Percentiles rank a stretch among this genome's conserved stretches.
phyloP scores from a whole-genome alignment of 2,329 filamentous ascomycete genomes.

The Cladosporium velox region DNA sequence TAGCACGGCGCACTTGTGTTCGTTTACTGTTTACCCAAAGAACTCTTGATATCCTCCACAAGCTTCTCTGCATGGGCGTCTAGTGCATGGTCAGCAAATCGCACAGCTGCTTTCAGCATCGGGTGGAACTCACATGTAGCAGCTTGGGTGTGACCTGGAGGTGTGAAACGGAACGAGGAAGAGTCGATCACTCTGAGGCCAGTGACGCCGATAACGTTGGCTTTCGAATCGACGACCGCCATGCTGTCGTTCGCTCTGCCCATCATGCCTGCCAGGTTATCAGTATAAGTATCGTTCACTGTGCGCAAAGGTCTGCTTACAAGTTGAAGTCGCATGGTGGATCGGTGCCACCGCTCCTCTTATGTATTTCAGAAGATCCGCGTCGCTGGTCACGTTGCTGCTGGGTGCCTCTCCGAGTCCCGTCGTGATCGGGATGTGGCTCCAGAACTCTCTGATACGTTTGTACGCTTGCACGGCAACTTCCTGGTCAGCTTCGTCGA shows the following conservation, averaged over 20 bases:
- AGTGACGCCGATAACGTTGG: constrained; percentile 58
- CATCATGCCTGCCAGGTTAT: constrained; percentile 59
- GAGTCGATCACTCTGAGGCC: constrained; percentile 62
- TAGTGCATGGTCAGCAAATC: background rate
- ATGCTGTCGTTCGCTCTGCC: constrained; percentile 55
- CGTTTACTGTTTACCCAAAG: background rate
- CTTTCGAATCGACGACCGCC: constrained; percentile 59
- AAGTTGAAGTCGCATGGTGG: constrained; percentile 14
- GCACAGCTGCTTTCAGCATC: background rate
- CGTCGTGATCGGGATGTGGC: background rate
- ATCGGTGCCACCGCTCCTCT: constrained; percentile 28
- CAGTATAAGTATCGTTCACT: constrained; percentile 56
- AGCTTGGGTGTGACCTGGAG: constrained; percentile 16
- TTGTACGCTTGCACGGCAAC: constrained; percentile 31
- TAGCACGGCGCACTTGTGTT: background rate
- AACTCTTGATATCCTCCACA: constrained; percentile 8
- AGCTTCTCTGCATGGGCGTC: constrained; percentile 20
- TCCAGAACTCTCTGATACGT: constrained; percentile 16
- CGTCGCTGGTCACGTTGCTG: constrained; percentile 44
- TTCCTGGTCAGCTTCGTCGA: constrained; percentile 21
- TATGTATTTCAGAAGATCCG: constrained; percentile 51
- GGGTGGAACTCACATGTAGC: constrained; percentile 1
- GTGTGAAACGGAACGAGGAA: constrained; percentile 15
- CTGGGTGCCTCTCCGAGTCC: constrained; percentile 45
- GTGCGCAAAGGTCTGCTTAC: background rate